These are phyloP conservation scores for Trifolium subterraneum DNA, from an alignment of 306 rosid genomes.

Conservation along the genomic window DNA sequence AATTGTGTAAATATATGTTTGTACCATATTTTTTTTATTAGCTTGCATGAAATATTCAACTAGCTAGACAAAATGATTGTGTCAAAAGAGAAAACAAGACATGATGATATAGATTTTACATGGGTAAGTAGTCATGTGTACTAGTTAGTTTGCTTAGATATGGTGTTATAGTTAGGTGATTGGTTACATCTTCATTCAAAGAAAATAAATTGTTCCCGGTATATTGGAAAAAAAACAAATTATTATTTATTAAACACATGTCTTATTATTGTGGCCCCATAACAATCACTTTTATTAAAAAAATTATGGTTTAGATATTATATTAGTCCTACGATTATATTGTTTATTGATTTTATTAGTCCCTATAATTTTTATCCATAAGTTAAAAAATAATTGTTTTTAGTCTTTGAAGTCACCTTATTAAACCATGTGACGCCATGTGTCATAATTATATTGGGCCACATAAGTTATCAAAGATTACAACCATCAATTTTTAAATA, in stretches of 20 bases:
- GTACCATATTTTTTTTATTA: conserved; percentile 2
- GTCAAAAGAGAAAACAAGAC: not conserved
- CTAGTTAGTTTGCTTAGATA: conserved; percentile 19
- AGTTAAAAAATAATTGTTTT: no score
- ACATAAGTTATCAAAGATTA: no score
- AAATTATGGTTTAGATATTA: no score
- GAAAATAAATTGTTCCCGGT: not conserved
- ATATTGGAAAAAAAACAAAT: not conserved
- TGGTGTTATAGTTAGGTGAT: conserved; percentile 2
- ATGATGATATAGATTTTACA: not conserved
- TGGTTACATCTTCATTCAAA: not conserved
- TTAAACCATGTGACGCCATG: no score
- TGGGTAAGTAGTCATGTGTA: not conserved
- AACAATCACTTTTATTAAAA: not conserved
- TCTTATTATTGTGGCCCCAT: not conserved
- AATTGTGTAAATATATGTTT: not conserved
- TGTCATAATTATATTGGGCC: no score
- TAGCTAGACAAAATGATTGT: not conserved
- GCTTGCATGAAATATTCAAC: not conserved
- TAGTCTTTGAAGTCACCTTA: no score
- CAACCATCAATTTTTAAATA: no score
- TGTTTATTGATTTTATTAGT: no score
- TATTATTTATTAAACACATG: not conserved
- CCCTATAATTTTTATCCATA: no score
- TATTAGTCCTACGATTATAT: no score